Conservation (phyloP, 208 protist genomes). For the Zelonia costaricensis region DNA sequence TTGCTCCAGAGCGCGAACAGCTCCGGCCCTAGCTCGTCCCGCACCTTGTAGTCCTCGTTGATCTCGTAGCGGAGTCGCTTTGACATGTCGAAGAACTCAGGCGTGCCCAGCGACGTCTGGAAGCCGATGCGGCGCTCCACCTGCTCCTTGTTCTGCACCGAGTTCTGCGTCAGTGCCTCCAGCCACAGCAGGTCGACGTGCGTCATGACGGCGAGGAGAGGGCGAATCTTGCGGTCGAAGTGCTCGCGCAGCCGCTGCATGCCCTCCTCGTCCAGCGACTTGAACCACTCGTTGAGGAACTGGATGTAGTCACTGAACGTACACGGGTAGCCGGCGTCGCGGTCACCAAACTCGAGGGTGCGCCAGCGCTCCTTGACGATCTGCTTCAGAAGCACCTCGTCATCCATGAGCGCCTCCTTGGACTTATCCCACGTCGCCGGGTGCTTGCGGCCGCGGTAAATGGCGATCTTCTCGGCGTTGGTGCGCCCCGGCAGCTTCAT, state of each 20-base stretch:
- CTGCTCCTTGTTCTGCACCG: conserved; percentile 83
- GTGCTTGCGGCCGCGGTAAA: conserved; percentile 75
- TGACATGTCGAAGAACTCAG: conserved; percentile 94
- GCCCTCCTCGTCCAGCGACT: conserved; percentile 91
- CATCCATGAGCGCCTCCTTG: conserved; percentile 72
- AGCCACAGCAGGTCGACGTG: conserved; percentile 92
- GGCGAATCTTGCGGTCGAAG: conserved; percentile 92
- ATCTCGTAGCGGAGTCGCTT: conserved; percentile 92
- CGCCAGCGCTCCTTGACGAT: conserved; percentile 91
- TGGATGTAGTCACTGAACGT: conserved; percentile 94
- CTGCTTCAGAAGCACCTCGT: conserved; percentile 82
- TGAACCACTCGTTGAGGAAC: conserved; percentile 95
- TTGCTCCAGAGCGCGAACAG: conserved; percentile 94
- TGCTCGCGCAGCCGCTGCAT: conserved; percentile 91
- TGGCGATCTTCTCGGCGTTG: conserved; percentile 90
- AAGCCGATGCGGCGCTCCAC: conserved; percentile 89
- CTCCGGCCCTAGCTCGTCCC: conserved; percentile 93
- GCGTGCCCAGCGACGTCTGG: conserved; percentile 91
- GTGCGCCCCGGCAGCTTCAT: conserved; percentile 86
- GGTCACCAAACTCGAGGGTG: conserved; percentile 92
- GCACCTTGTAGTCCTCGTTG: conserved; percentile 95
- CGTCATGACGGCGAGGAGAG: conserved; percentile 92
- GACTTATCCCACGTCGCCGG: conserved; percentile 44
- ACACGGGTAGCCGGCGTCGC: conserved; percentile 84
- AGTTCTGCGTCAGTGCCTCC: conserved; percentile 92